Evolutionary conservation across 2,329 filamentous ascomycete species (phyloP).

Genomic region (Colletotrichum tabaci): DNA sequence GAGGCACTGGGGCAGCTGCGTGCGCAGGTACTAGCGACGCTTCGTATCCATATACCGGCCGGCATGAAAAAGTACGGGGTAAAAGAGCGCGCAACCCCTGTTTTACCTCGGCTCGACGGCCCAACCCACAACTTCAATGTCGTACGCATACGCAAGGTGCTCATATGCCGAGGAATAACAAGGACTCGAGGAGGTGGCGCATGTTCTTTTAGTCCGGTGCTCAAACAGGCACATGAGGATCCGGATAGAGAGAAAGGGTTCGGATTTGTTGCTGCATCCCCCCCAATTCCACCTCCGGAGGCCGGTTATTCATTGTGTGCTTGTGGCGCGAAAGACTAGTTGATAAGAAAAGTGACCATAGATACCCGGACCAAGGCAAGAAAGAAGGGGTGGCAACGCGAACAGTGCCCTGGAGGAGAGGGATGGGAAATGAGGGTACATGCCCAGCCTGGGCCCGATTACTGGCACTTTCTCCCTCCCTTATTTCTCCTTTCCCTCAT

Average conservation of each 20-base stretch:
- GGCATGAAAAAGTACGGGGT: constrained; percentile 20
- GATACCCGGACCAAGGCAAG: neutral
- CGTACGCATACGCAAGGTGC: neutral
- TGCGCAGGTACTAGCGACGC: neutral
- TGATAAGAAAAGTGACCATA: neutral
- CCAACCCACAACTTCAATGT: neutral
- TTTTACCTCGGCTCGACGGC: constrained; percentile 36
- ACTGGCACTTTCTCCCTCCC: neutral
- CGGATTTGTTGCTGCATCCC: neutral
- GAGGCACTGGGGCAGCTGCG: neutral
- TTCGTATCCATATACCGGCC: neutral
- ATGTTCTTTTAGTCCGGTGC: neutral
- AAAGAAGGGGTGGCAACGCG: neutral
- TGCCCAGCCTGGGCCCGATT: constrained; percentile 7
- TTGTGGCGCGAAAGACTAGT: neutral
- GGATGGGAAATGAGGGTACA: constrained; percentile 3
- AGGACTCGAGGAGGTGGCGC: neutral
- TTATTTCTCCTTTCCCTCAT: neutral
- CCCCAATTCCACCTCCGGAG: constrained; percentile 27
- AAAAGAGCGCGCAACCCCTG: constrained; percentile 4
- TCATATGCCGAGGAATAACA: constrained; percentile 21
- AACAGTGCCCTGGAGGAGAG: neutral
- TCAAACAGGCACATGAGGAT: constrained; percentile 1
- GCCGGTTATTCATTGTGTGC: neutral
- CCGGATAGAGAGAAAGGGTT: neutral